Evolutionary conservation across 1,139 yeast genomes (phyloP), one percentile per base, ranked within the genome.

Genomic region (Meyerozyma athensensis): DNA sequence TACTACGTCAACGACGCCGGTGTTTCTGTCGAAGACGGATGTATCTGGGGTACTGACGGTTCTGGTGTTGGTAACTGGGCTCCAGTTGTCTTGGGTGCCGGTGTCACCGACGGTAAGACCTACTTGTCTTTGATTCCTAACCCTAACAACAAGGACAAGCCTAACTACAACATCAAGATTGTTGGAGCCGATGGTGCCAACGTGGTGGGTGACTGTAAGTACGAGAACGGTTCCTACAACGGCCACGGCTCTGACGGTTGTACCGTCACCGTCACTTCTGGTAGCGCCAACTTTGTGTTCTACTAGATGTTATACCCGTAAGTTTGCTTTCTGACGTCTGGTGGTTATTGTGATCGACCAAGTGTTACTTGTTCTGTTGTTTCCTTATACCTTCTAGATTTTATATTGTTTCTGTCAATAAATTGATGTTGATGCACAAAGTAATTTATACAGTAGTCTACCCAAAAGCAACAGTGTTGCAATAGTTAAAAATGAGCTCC

Each of bases 1-100:
- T 83, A 78, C 68, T 83, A 83, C 61, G 90, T 83, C 39, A 83
- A 83, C 74, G 73, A 83, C 54, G 90, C 90, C 41, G 92, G 92
- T 71, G 81, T 81, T 45, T 72, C 80, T 32, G 71, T 72, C 56
- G 75, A 77, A 57, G 80, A 81, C 45, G 92, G 90, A 45, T 83
- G 92, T 72, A 58, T 79, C 50, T 83, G 92, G 92, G 86, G 90
- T 61, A 59, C 70, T 44, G 49, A 64, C 4, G 81, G 83, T 40
- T 67, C 81, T 34, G 80, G 77, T 50, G 66, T 79, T 45, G 92
- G 92, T 69, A 83, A 83, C 77, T 83, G 90, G 89, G 87, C 90
- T 40, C 90, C 90, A 54, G 73, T 83, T 52, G 80, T 77, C 54
- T 70, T 82, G 50, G 92, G 92, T 64, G 86, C 90, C 43, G 90